Evolutionary conservation across 148 eudicot genomes (phyloP), one percentile per base, ranked within the genome.

Genomic region (Salicornia ramosissima): DNA sequence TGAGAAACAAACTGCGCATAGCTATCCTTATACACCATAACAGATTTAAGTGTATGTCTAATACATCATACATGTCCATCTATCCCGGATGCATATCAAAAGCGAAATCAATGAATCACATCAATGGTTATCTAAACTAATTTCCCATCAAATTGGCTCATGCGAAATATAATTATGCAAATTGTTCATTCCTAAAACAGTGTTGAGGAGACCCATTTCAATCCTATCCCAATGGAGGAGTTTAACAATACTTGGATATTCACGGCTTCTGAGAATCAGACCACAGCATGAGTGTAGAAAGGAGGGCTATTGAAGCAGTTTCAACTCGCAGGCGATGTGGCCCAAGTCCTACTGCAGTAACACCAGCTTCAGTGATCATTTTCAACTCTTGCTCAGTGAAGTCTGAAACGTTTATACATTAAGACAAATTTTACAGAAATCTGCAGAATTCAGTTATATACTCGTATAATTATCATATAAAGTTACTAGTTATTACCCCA

Each of bases 301-400:
- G 79, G 67, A 93, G 96, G 40, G 92, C 84, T 50, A 93, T 73
- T 65, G 98, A 83, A n/a, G 98, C 98, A 10, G 98, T 93, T 84
- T 93, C 98, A 68, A 90, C 96, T 21, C 96, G 87, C 57, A 93
- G 80, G 25, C 97, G 95, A 73, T 88, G 86, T 45, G 92, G 86
- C 62, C 98, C 98, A 24, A 93, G 87, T 56, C 98, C 95, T 54
- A 90, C 92, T 34, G 95, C 76, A 49, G 80, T 83, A 43, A 83
- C 98, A 26, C 98, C 98, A 24, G 92, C 92, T 79, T 86, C 82
- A 26, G 51, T 70, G 34, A 90, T 82, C 73, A 74, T 68, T 52
- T 66, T 82, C 79, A 90, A 56, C 71, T 93, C 98, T 72, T 82
- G 78, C 70, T 84, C 79, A 0, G 90, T 86, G 75, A 93, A 88